These are phyloP conservation scores for Luffa aegyptiaca DNA, from an alignment of 306 rosid genomes.

Conservation along the genomic window DNA sequence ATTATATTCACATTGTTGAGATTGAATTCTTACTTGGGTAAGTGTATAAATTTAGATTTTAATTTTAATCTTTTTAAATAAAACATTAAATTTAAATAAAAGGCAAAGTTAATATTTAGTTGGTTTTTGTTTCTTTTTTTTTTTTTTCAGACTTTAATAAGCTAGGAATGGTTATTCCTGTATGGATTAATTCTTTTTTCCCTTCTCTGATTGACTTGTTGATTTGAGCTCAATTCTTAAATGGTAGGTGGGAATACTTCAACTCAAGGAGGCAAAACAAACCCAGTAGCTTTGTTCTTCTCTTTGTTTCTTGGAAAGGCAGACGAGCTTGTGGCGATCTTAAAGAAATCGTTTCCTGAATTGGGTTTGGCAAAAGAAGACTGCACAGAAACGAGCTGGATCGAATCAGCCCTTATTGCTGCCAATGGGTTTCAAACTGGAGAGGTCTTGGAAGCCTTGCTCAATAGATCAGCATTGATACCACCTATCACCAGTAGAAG, in stretches of 20 bases:
- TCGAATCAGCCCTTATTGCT: slow-evolving; percentile 42
- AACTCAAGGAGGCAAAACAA: slow-evolving; percentile 19
- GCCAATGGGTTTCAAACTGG: slow-evolving; percentile 17
- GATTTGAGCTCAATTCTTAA: neutral
- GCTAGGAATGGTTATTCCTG: too few species aligned
- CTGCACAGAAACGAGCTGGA: slow-evolving; percentile 56
- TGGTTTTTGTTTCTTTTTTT: too few species aligned
- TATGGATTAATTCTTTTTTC: too few species aligned
- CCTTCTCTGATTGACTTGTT: too few species aligned
- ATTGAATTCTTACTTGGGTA: too few species aligned
- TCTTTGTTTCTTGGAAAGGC: slow-evolving; percentile 44
- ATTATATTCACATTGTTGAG: too few species aligned
- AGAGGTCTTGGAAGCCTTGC: slow-evolving; percentile 30
- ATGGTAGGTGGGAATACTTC: slow-evolving; percentile 5
- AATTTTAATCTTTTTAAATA: too few species aligned
- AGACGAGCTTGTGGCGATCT: slow-evolving; percentile 20
- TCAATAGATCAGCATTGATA: slow-evolving; percentile 12
- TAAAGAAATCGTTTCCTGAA: slow-evolving; percentile 42
- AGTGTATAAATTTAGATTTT: too few species aligned
- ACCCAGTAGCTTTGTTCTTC: slow-evolving; percentile 17
- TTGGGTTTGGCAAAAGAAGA: slow-evolving; percentile 38
- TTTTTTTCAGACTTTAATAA: too few species aligned
- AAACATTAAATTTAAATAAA: too few species aligned
- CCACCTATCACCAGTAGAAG: slow-evolving; percentile 16
- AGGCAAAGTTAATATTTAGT: too few species aligned